A percentile compares a stretch with the other conserved stretches of the same genome.
phyloP scores from a whole-genome alignment of 257 asterid genomes.

The Thymus mandschuricus region DNA sequence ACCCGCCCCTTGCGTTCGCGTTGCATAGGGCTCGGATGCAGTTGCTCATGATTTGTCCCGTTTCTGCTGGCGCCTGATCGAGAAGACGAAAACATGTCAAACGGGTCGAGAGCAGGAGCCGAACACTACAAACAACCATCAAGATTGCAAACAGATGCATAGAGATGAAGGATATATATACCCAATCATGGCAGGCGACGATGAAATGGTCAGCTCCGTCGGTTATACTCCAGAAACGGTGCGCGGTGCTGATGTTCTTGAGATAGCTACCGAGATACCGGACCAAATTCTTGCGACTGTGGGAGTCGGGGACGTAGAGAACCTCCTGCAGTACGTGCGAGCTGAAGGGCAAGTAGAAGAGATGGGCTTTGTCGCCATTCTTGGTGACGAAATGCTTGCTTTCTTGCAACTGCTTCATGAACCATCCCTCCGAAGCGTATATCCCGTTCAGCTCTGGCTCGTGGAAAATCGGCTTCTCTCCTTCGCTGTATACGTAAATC shows the following conservation, averaged over 20 bases:
- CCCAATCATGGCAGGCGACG: constrained; percentile 94
- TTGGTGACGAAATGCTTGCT: constrained; percentile 55
- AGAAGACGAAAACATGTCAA: neutral
- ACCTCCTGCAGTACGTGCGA: constrained; percentile 54
- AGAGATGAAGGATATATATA: constrained; percentile 25
- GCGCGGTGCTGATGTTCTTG: constrained; percentile 46
- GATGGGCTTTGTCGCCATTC: constrained; percentile 59
- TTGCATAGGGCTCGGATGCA: constrained; percentile 78
- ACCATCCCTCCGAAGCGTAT: constrained; percentile 91
- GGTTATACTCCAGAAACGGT: constrained; percentile 70
- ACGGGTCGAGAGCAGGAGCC: neutral
- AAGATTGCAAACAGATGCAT: too few species aligned
- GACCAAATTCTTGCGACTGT: constrained; percentile 52
- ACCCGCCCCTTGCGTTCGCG: constrained; percentile 63
- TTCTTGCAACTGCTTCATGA: constrained; percentile 68
- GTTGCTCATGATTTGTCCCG: constrained; percentile 56
- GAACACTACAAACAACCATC: neutral
- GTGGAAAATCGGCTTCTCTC: constrained; percentile 74
- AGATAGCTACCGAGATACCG: constrained; percentile 54
- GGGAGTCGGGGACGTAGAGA: constrained; percentile 64
- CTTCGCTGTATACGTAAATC: constrained; percentile 66
- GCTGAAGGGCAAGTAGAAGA: constrained; percentile 76
- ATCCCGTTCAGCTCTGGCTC: constrained; percentile 63
- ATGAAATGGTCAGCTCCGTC: constrained; percentile 76
- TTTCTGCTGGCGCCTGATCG: constrained; percentile 78